These are phyloP conservation scores for Nannizzia gypsea DNA, from an alignment of 2,329 filamentous ascomycete species.

Conservation along the genomic window DNA sequence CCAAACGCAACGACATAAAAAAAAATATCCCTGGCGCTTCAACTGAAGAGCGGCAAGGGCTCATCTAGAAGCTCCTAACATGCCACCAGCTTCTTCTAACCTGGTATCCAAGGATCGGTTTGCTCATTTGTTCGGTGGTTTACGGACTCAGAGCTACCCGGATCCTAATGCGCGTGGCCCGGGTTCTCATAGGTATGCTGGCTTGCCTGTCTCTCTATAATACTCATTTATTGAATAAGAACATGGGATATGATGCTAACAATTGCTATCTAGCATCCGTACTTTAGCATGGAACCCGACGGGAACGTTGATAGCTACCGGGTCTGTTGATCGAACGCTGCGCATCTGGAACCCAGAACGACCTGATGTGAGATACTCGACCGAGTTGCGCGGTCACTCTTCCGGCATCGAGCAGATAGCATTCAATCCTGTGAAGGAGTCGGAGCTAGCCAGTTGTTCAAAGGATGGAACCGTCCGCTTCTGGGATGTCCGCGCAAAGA, in stretches of 20 bases:
- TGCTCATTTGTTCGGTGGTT: slow-evolving; percentile 50
- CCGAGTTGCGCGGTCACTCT: slow-evolving; percentile 38
- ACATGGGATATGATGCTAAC: neutral
- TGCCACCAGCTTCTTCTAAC: slow-evolving; percentile 31
- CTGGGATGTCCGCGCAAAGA: slow-evolving; percentile 41
- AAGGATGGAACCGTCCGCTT: slow-evolving; percentile 40
- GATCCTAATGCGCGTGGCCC: slow-evolving; percentile 47
- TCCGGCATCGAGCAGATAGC: slow-evolving; percentile 38
- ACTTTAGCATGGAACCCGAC: slow-evolving; percentile 83
- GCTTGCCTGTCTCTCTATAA: neutral
- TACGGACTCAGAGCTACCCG: slow-evolving; percentile 61
- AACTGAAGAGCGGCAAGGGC: neutral
- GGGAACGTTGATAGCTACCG: slow-evolving; percentile 73
- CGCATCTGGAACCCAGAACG: slow-evolving; percentile 74
- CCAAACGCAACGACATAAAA: neutral
- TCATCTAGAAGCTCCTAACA: slow-evolving; percentile 12
- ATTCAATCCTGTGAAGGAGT: slow-evolving; percentile 39
- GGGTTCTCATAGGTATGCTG: slow-evolving; percentile 43
- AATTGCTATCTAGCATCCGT: slow-evolving; percentile 45
- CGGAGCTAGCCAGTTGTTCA: slow-evolving; percentile 39
- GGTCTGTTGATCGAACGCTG: slow-evolving; percentile 73
- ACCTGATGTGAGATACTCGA: slow-evolving; percentile 36
- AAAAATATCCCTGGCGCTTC: neutral
- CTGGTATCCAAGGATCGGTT: slow-evolving; percentile 55
- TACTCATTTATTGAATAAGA: neutral